phyloP scores from a whole-genome alignment of 208 protist genomes.

The Porcisia hertigi region DNA sequence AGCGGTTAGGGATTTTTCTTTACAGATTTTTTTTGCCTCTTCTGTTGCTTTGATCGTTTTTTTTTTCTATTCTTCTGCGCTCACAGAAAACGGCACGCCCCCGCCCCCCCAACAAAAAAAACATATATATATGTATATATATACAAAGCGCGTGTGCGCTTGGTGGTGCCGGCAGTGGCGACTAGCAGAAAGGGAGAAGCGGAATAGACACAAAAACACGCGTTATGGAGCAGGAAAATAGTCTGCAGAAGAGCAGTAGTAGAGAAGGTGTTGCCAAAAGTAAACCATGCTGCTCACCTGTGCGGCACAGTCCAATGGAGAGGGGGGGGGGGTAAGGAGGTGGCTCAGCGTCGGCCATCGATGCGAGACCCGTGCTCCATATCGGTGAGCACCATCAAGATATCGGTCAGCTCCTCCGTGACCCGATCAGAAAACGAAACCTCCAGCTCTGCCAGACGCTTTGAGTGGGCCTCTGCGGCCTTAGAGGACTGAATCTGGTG shows the following conservation, averaged over 20 bases:
- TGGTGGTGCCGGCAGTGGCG: not conserved
- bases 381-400: conserved; percentile 52
- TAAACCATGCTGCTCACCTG: not conserved
- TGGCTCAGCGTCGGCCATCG: not conserved
- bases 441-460: conserved; percentile 40
- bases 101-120: not conserved
- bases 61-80: too few species aligned
- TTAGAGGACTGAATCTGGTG: conserved; percentile 46
- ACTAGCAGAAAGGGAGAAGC: conserved; percentile 1
- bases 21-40: not conserved
- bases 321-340: not conserved
- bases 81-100: too few species aligned
- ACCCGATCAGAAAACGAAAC: conserved; percentile 38
- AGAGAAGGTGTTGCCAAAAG: too few species aligned
- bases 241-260: not conserved
- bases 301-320: not conserved
- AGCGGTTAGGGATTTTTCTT: not conserved
- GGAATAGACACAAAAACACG: not conserved
- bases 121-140: not conserved
- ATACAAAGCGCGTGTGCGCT: not conserved
- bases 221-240: not conserved
- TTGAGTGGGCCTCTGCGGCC: conserved; percentile 30
- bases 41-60: too few species aligned
- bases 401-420: conserved; percentile 53
- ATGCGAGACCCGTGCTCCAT: conserved; percentile 36